phyloP scores from a whole-genome alignment of 176 grass and related monocot species.

The Aegilops tauschii region DNA sequence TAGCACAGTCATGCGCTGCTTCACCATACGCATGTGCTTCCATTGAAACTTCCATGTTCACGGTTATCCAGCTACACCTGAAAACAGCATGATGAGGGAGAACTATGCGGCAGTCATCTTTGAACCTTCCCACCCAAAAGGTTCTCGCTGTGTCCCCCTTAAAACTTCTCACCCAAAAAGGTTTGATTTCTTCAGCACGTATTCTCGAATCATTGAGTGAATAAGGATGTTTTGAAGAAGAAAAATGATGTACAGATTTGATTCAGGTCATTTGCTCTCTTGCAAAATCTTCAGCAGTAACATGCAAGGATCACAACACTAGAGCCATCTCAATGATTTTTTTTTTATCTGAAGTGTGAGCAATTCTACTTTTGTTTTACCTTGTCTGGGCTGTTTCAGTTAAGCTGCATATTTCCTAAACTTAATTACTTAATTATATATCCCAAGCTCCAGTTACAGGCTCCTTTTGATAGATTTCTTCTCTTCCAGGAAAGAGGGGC shows the following conservation, averaged over 20 bases:
- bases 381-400: not conserved
- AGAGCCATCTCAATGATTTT: not conserved
- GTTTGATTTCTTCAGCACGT: not conserved
- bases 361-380: not conserved
- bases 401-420: not conserved
- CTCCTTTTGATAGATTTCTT: not conserved
- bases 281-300: not conserved
- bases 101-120: not conserved
- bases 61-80: not conserved
- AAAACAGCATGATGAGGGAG: not conserved
- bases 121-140: too few relatives aligned
- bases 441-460: not conserved
- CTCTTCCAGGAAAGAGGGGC: conserved; percentile 10
- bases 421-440: not conserved
- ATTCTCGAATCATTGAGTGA: not conserved
- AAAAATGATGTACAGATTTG: not conserved
- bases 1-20: not conserved
- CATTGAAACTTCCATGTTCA: not conserved
- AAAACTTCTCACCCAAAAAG: too few relatives aligned
- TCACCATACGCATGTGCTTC: not conserved
- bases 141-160: too few relatives aligned
- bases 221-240: not conserved
- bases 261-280: not conserved
- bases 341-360: not conserved
- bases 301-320: not conserved